Percentiles rank a stretch among this genome's conserved stretches.
Conservation (phyloP, 1,139 yeast species). For the Hyphopichia buzzinii region DNA sequence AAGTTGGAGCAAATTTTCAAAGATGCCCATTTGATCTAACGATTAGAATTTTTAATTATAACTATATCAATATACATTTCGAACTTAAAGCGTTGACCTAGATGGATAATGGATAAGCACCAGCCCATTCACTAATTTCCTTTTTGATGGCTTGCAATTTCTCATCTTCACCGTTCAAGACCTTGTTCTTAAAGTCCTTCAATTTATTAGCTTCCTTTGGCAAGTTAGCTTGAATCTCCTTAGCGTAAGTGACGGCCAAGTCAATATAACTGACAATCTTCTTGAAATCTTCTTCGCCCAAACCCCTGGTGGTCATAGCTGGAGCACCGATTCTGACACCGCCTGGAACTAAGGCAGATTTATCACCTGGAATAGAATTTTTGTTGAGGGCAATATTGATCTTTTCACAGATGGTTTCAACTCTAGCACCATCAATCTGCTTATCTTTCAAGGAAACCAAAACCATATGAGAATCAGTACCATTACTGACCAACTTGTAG, state of each 20-base stretch:
- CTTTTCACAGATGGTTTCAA: conserved; percentile 91
- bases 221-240: conserved; percentile 66
- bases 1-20: conserved; percentile 41
- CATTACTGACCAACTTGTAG: conserved; percentile 83
- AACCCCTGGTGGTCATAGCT: conserved; percentile 98
- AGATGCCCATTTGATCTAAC: conserved; percentile 32
- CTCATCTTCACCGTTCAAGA: conserved; percentile 68
- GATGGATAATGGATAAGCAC: conserved; percentile 88
- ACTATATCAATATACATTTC: neutral
- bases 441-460: conserved; percentile 85
- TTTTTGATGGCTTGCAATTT: conserved; percentile 60
- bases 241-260: conserved; percentile 77
- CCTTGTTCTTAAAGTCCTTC: conserved; percentile 86
- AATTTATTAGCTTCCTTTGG: conserved; percentile 89
- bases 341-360: conserved; percentile 96
- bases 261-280: conserved; percentile 83
- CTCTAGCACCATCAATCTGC: conserved; percentile 96
- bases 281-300: conserved; percentile 81
- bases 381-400: conserved; percentile 95
- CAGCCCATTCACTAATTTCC: conserved; percentile 90
- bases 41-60: neutral
- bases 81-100: no score
- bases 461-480: conserved; percentile 97
- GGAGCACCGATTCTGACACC: conserved; percentile 99
- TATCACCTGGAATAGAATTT: conserved; percentile 97